phyloP scores from a whole-genome alignment of 148 eudicot species.

The Linanthus parryae region DNA sequence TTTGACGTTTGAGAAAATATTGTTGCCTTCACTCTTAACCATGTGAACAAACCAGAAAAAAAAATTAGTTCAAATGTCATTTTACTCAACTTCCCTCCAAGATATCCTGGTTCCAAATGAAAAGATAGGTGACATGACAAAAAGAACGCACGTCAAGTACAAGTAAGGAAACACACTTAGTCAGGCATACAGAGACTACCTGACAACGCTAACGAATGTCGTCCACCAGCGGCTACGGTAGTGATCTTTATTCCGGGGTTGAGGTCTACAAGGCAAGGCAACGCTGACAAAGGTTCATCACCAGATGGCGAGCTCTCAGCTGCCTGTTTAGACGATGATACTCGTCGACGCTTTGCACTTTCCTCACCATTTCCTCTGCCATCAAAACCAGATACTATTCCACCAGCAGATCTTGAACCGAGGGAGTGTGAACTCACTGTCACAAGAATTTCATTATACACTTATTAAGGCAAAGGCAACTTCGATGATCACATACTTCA shows the following conservation, averaged over 20 bases:
- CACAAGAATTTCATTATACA: too few species aligned
- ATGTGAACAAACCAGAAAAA: too few species aligned
- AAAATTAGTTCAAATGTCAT: too few species aligned
- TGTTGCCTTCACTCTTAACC: too few species aligned
- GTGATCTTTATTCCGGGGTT: slow-evolving; percentile 76
- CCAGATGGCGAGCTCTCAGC: slow-evolving; percentile 58
- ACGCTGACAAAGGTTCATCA: slow-evolving; percentile 74
- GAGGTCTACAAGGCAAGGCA: slow-evolving; percentile 76
- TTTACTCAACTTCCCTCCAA: too few species aligned
- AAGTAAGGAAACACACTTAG: slow-evolving; percentile 6
- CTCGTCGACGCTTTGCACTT: slow-evolving; percentile 62
- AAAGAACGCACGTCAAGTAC: too few species aligned
- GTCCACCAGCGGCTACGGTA: slow-evolving; percentile 95
- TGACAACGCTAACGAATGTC: slow-evolving; percentile 88
- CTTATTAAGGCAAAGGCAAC: too few species aligned
- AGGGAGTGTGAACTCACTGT: slow-evolving; percentile 74
- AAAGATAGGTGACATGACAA: too few species aligned
- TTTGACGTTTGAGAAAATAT: too few species aligned
- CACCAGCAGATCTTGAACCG: slow-evolving; percentile 53
- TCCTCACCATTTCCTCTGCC: slow-evolving; percentile 65
- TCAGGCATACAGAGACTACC: slow-evolving; percentile 42
- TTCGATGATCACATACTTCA: too few species aligned
- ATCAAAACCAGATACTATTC: slow-evolving; percentile 34
- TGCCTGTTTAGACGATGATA: slow-evolving; percentile 63
- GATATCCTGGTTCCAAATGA: too few species aligned